Conservation (phyloP, 768 basidiomycete genomes). For the Pulveroboletus sp. region DNA sequence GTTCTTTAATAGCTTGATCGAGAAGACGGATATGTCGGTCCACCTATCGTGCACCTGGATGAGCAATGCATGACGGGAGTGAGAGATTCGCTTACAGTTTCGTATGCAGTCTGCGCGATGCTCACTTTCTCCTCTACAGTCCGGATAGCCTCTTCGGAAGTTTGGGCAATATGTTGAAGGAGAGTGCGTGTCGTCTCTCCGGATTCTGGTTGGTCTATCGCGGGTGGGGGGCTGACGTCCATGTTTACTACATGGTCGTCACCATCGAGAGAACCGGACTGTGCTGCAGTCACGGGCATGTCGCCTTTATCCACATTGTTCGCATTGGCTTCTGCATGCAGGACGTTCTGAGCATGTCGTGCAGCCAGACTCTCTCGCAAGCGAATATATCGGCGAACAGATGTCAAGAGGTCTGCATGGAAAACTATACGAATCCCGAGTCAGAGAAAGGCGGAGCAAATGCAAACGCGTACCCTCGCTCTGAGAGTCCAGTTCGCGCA, state of each 20-base stretch:
- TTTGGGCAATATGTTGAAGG: conserved; percentile 55
- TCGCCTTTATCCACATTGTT: background rate
- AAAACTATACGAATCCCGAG: conserved; percentile 32
- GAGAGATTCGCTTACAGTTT: conserved; percentile 49
- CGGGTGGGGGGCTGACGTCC: background rate
- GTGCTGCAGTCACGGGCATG: conserved; percentile 1
- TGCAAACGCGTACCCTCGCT: conserved; percentile 42
- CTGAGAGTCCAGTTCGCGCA: conserved; percentile 73
- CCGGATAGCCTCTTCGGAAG: conserved; percentile 58
- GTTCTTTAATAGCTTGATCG: conserved; percentile 69
- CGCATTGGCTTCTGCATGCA: background rate
- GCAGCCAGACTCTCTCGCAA: conserved; percentile 31
- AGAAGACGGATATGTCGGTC: conserved; percentile 77
- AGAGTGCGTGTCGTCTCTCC: conserved; percentile 45
- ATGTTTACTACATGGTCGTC: background rate
- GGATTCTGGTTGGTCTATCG: conserved; percentile 14
- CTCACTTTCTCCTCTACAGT: conserved; percentile 78
- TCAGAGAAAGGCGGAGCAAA: conserved; percentile 1
- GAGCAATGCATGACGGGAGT: background rate
- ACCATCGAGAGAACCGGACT: conserved; percentile 3
- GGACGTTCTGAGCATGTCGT: background rate
- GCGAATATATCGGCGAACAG: conserved; percentile 46
- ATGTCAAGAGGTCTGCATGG: conserved; percentile 40
- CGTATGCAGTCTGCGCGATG: conserved; percentile 66
- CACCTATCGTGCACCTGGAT: conserved; percentile 43